Evolutionary conservation across 768 basidiomycete genomes (phyloP), one percentile per base, ranked within the genome.

Genomic region (Baorangia bicolor): DNA sequence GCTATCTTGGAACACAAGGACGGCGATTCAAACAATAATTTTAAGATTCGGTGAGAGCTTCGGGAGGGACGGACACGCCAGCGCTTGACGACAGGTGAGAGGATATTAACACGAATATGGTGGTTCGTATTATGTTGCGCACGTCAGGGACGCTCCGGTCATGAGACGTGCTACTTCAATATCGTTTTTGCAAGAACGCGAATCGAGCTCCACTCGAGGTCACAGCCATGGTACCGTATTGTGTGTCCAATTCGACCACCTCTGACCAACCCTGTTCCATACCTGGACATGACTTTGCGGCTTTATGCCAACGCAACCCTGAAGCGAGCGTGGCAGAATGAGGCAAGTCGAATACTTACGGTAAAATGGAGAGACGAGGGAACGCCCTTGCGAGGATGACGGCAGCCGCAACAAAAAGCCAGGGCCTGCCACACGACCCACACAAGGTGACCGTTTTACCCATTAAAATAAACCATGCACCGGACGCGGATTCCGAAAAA

Each of bases 221-320:
- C 31, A 51, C 52, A 56, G 50, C 45, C 38, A 43, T 42, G 27
- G 49, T 18, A 13, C n/a, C 34, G 2, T 28, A 43, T 21, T 46
- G 12, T 21, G 21, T 13, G 40, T 43, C 39, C 39, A 35, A 48
- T 55, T 49, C 37, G 53, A 49, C 56, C 37, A 47, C 39, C 18
- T 49, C 39, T 27, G 30, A 33, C 52, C 49, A 57, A 49, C 35
- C 49, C 28, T 25, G 21, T 52, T 33, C 65, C 56, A 55, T 52
- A 62, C 52, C 18, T 16, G 52, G 60, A 18, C 40, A 59, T 38
- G 38, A 28, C 55, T 39, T 64, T 66, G 60, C 65, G 65, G 59
- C 41, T 33, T 30, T 34, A 30, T 38, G 50, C 39, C 37, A 43
- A 43, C 48, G 30, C 46, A 39, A 54, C 45, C 55, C 43, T 46